phyloP scores from a whole-genome alignment of 2,329 filamentous ascomycete genomes.

The Colletotrichum sp. region DNA sequence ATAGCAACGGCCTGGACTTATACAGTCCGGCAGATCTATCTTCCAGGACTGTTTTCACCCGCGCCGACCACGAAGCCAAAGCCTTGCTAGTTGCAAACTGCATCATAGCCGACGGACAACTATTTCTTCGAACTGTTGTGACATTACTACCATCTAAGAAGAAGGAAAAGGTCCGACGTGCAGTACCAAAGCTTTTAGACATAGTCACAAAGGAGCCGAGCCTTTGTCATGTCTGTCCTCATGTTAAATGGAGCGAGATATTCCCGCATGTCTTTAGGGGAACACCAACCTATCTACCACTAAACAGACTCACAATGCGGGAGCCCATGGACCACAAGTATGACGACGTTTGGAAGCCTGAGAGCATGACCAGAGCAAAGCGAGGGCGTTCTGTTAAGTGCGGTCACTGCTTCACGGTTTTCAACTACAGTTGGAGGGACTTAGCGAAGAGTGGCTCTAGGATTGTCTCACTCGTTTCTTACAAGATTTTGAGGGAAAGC shows the following conservation, averaged over 20 bases:
- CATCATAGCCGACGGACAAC: rapidly evolving
- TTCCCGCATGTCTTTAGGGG: rapidly evolving
- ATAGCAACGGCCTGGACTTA: rapidly evolving
- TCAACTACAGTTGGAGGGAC: not conserved
- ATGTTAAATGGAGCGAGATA: too few species aligned
- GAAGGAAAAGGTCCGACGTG: rapidly evolving
- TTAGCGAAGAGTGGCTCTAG: rapidly evolving
- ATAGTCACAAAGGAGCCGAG: rapidly evolving
- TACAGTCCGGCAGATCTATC: not conserved
- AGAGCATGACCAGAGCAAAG: rapidly evolving
- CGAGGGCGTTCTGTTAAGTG: not conserved
- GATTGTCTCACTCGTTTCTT: rapidly evolving
- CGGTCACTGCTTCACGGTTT: not conserved
- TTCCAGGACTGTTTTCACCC: rapidly evolving
- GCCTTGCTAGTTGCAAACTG: rapidly evolving
- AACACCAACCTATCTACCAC: rapidly evolving
- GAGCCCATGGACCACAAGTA: rapidly evolving
- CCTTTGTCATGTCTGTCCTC: rapidly evolving
- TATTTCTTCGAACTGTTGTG: not conserved
- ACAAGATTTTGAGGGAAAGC: not conserved
- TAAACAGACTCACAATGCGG: rapidly evolving
- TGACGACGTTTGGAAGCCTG: rapidly evolving
- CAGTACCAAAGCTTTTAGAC: rapidly evolving
- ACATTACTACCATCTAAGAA: rapidly evolving
- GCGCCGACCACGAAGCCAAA: rapidly evolving